Base-by-base conservation (phyloP, 495 filamentous ascomycete genomes). In the Tuber brumale region DNA sequence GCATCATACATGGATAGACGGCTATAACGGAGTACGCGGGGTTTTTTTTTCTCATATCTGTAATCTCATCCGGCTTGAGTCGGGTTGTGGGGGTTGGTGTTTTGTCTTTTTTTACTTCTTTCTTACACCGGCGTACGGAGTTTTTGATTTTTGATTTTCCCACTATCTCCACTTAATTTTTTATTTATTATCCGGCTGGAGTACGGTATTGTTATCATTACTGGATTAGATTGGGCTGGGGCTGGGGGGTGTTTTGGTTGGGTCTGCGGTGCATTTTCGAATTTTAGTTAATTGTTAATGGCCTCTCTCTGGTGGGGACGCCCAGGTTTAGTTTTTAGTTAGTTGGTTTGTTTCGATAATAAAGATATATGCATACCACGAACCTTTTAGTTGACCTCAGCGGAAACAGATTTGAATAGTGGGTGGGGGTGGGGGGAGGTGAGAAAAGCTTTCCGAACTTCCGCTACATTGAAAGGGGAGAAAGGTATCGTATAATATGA, bases 1-100 rank as follows among this genome's bases (percentile, higher is more conserved):
- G 71, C 77, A 79, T 77, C 57, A 66, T 19, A 66, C 3, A 35
- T 66, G 57, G 57, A 8, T 71, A 78, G 69, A 78, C n/a, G 57
- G 76, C 70, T 78, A 77, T 31, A 76, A 41, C 70, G 45, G 61
- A 72, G 42, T 41, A 71, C 35, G 35, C 35, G 31, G 23, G 37
- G 37, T 45, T 46, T 8, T 43, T 18, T 51, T 70, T 70, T 42
- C 41, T 73, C 35, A 23, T 73, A n/a, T 35, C 41, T 73, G 51
- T 37, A 61, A 42, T 37, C 35, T 21, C 37, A 37, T 73, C 43
- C 46, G 37, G 48, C 71, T 77, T 46, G 76, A 74, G 41, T 66
- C 41, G 41, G 75, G 39, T 71, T 45, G 74, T 46, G 77, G 75
- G 75, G 71, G 74, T 71, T 27, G 12, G 43, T 72, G 39, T 77